phyloP scores from a whole-genome alignment of 108 stramenopile genomes.

The Schizochytrium sp. region DNA sequence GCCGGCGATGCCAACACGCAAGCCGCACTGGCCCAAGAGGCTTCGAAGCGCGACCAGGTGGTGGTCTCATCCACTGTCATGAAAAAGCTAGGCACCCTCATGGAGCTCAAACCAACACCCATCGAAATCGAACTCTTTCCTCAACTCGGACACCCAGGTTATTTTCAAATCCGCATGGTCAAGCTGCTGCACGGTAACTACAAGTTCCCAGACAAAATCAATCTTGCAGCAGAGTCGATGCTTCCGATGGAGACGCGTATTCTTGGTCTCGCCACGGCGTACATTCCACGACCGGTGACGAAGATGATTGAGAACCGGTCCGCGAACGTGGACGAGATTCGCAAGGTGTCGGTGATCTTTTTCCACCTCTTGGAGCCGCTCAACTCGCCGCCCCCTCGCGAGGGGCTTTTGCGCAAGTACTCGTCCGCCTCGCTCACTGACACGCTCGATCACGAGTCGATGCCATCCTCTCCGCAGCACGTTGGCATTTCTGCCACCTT shows the following conservation, averaged over 20 bases:
- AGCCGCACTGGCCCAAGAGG: conserved; percentile 44
- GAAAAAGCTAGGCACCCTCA: background rate
- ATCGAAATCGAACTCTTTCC: background rate
- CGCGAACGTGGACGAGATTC: conserved; percentile 30
- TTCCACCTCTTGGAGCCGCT: conserved; percentile 35
- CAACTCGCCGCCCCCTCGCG: background rate
- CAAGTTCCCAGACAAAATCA: background rate
- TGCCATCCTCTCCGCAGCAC: too few species aligned
- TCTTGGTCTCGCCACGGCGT: background rate
- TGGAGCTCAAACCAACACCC: background rate
- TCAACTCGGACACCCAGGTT: background rate
- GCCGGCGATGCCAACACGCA: conserved; percentile 48
- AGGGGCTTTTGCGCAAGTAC: background rate
- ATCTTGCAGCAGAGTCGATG: background rate
- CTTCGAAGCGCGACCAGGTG: conserved; percentile 41
- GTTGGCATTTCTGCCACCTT: conserved; percentile 5
- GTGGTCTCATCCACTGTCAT: conserved; percentile 33
- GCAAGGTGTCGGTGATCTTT: conserved; percentile 46
- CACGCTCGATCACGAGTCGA: background rate
- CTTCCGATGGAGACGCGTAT: background rate
- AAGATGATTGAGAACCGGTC: background rate
- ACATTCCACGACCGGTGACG: background rate
- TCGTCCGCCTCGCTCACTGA: background rate
- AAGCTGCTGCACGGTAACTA: background rate
- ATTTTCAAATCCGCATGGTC: background rate